phyloP scores from a whole-genome alignment of 78 protist species.

The Goniomonas avonlea region DNA sequence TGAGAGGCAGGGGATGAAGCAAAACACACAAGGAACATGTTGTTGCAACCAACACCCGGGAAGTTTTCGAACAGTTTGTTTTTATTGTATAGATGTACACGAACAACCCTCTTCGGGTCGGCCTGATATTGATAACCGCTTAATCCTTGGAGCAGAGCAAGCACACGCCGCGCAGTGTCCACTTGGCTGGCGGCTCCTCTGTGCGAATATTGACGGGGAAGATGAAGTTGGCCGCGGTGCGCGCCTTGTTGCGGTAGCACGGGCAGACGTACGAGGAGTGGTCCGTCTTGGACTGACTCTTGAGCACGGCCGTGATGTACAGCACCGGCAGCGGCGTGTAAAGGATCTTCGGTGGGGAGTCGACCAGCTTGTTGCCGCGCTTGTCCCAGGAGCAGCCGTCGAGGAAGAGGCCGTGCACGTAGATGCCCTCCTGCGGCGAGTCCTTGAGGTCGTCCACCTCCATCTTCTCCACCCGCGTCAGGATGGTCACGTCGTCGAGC shows the following conservation, averaged over 20 bases:
- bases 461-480: constrained; percentile 45
- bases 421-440: constrained; percentile 67
- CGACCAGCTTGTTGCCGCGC: constrained; percentile 34
- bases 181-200: constrained; percentile 37
- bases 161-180: constrained; percentile 69
- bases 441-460: constrained; percentile 32
- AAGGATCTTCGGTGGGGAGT: constrained; percentile 58
- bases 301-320: constrained; percentile 45
- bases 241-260: constrained; percentile 52
- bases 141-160: constrained; percentile 41
- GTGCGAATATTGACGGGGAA: constrained; percentile 50
- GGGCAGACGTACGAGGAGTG: constrained; percentile 66
- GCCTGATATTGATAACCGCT: neutral
- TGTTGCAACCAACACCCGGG: too few relatives aligned
- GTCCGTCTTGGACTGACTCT: neutral
- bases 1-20: too few relatives aligned
- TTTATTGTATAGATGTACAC: neutral
- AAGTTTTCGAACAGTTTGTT: neutral
- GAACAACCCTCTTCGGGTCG: neutral
- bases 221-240: constrained; percentile 61
- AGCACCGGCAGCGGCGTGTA: constrained; percentile 59
- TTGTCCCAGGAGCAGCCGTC: constrained; percentile 81
- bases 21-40: neutral
- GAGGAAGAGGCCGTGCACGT: constrained; percentile 71
- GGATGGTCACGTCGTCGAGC: constrained; percentile 54